These are phyloP conservation scores for Tripterygium wilfordii DNA, from an alignment of 177 flowering plant species.

Conservation along the genomic window DNA sequence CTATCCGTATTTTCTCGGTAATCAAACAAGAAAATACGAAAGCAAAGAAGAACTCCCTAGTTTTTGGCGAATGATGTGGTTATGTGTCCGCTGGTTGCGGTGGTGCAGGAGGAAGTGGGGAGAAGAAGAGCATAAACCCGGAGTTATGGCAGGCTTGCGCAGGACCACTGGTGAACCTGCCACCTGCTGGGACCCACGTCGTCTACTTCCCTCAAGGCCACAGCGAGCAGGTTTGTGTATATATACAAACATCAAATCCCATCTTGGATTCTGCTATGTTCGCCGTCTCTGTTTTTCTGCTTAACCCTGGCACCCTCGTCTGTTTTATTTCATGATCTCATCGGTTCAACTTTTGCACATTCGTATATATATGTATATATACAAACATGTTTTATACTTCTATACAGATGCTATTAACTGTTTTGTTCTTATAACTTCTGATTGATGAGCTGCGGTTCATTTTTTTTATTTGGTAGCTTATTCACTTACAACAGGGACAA, in stretches of 20 bases:
- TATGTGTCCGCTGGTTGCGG: neutral
- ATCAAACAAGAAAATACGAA: constrained; percentile 3
- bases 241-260: too few species aligned
- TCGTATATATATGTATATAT: too few species aligned
- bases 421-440: too few species aligned
- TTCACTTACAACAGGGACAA: too few species aligned
- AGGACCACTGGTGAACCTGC: constrained; percentile 83
- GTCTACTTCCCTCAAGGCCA: constrained; percentile 96
- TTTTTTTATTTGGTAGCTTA: too few species aligned
- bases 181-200: constrained; percentile 82
- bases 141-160: constrained; percentile 99
- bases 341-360: too few species aligned
- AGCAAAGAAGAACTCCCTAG: neutral
- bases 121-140: constrained; percentile 73
- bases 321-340: too few species aligned
- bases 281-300: neutral
- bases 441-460: too few species aligned
- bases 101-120: constrained; percentile 32
- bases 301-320: too few species aligned
- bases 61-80: constrained; percentile 14
- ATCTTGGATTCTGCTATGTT: too few species aligned
- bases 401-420: too few species aligned
- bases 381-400: too few species aligned
- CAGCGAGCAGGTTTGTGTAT: constrained; percentile 69
- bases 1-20: constrained; percentile 14